A percentile compares a stretch with the other conserved stretches of the same genome.
Conservation (phyloP, 2,329 filamentous ascomycete genomes). For the Scolecobasidium constrictum region DNA sequence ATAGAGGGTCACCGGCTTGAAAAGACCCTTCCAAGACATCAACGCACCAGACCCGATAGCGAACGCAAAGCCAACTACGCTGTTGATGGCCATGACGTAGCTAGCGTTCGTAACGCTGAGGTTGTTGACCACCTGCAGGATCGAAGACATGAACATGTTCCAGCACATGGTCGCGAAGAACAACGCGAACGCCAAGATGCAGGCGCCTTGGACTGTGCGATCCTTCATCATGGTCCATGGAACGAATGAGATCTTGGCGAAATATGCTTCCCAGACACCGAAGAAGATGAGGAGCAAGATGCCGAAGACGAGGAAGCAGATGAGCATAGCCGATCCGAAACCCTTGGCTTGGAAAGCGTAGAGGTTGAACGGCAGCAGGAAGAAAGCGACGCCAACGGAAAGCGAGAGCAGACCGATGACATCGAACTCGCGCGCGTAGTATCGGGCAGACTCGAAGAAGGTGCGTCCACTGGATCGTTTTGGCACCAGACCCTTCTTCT, state of each 20-base stretch:
- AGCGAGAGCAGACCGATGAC: constrained; percentile 52
- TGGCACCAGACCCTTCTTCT: constrained; percentile 39
- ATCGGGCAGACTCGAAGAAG: constrained; percentile 32
- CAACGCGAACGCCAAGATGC: constrained; percentile 32
- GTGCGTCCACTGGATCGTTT: constrained; percentile 36
- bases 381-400: constrained; percentile 47
- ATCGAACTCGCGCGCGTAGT: constrained; percentile 54
- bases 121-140: constrained; percentile 27
- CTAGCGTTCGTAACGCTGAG: constrained; percentile 13
- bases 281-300: constrained; percentile 25
- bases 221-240: constrained; percentile 36
- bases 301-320: constrained; percentile 29
- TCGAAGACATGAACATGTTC: constrained; percentile 29
- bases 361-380: constrained; percentile 60
- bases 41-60: constrained; percentile 12
- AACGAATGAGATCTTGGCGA: constrained; percentile 29
- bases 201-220: constrained; percentile 42
- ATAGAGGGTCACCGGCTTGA: constrained; percentile 19
- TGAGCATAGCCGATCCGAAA: constrained; percentile 27
- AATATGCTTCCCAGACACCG: constrained; percentile 26
- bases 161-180: constrained; percentile 21
- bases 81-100: constrained; percentile 21
- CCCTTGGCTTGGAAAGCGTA: constrained; percentile 7
- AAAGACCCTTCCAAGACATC: constrained; percentile 16
- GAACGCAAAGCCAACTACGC: constrained; percentile 19